A percentile compares a stretch with the other conserved stretches of the same genome.
Conservation (phyloP, 495 filamentous ascomycete genomes). For the Penicillium parvum region DNA sequence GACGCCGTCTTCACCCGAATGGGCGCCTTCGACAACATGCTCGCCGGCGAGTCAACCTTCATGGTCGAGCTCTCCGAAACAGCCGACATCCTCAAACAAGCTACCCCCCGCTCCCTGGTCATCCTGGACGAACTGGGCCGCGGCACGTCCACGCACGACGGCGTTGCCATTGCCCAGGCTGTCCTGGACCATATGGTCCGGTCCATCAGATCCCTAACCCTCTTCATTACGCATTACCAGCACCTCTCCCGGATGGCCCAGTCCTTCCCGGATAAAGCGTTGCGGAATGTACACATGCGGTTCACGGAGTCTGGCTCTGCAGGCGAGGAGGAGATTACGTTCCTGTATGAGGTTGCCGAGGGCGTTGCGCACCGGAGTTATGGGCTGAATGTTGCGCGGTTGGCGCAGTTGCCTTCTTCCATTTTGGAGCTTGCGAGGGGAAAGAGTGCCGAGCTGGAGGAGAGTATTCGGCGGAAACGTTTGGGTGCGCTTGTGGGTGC, state of each 20-base stretch:
- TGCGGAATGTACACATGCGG: slow-evolving; percentile 79
- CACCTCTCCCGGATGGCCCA: slow-evolving; percentile 67
- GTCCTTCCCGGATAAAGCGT: slow-evolving; percentile 54
- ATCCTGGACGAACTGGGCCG: slow-evolving; percentile 95
- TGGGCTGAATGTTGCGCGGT: slow-evolving; percentile 84
- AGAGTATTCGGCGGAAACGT: slow-evolving; percentile 57
- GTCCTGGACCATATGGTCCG: slow-evolving; percentile 82
- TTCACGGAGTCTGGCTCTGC: slow-evolving; percentile 56
- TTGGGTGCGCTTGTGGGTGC: slow-evolving; percentile 42
- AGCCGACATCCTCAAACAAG: slow-evolving; percentile 80
- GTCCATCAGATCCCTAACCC: slow-evolving; percentile 66
- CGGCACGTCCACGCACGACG: slow-evolving; percentile 91
- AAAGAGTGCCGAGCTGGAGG: slow-evolving; percentile 80
- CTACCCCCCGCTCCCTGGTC: slow-evolving; percentile 73
- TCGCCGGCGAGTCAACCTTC: slow-evolving; percentile 92
- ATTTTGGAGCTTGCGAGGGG: slow-evolving; percentile 72
- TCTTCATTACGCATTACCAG: slow-evolving; percentile 98
- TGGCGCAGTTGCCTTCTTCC: slow-evolving; percentile 74
- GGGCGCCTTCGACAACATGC: slow-evolving; percentile 95
- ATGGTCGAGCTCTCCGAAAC: slow-evolving; percentile 97
- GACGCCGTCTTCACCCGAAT: slow-evolving; percentile 95
- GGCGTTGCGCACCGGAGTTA: slow-evolving; percentile 92
- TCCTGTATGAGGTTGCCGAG: slow-evolving; percentile 77
- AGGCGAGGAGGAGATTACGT: slow-evolving; percentile 60
- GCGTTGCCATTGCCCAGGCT: slow-evolving; percentile 91